Conservation (phyloP, 169 alveolate genomes). For the Plasmodium billcollinsi region DNA sequence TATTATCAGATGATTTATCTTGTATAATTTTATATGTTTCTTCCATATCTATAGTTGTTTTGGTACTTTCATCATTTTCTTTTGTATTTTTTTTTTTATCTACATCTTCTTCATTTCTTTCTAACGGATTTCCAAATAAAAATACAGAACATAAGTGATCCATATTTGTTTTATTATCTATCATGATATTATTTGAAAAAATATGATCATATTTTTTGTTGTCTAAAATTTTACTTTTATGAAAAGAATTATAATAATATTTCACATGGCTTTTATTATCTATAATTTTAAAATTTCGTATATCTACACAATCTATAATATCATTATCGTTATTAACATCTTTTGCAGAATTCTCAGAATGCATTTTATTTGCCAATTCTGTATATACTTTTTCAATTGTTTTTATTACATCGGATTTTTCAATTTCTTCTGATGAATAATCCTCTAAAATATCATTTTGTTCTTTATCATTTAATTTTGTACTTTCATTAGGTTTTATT, state of each 20-base stretch:
- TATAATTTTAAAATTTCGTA: slow-evolving; percentile 62
- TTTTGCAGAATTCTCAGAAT: slow-evolving; percentile 53
- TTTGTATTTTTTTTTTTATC: slow-evolving; percentile 5
- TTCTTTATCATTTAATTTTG: slow-evolving; percentile 14
- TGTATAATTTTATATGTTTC: neutral
- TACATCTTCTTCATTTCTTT: slow-evolving; percentile 70
- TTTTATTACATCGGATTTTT: slow-evolving; percentile 58
- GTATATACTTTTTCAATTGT: slow-evolving; percentile 46
- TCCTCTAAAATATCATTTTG: slow-evolving; percentile 12
- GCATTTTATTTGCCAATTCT: slow-evolving; percentile 51
- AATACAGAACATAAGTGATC: slow-evolving; percentile 69
- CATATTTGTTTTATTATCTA: slow-evolving; percentile 63
- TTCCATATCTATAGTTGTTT: slow-evolving; percentile 15
- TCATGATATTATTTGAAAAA: slow-evolving; percentile 51
- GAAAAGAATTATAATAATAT: slow-evolving; percentile 63
- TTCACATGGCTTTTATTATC: slow-evolving; percentile 61
- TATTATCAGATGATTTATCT: slow-evolving; percentile 15
- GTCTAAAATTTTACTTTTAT: slow-evolving; percentile 56
- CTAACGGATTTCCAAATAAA: slow-evolving; percentile 75
- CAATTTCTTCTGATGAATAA: slow-evolving; percentile 24
- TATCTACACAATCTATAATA: slow-evolving; percentile 52
- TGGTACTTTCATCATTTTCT: slow-evolving; percentile 12
- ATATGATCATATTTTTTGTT: slow-evolving; percentile 64
- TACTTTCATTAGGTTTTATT: slow-evolving; percentile 2
- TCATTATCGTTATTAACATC: slow-evolving; percentile 41